Percentiles rank a stretch among this genome's conserved stretches.
phyloP scores from a whole-genome alignment of 1,284 basidiomycete genomes.

The Athelia psychrophila region DNA sequence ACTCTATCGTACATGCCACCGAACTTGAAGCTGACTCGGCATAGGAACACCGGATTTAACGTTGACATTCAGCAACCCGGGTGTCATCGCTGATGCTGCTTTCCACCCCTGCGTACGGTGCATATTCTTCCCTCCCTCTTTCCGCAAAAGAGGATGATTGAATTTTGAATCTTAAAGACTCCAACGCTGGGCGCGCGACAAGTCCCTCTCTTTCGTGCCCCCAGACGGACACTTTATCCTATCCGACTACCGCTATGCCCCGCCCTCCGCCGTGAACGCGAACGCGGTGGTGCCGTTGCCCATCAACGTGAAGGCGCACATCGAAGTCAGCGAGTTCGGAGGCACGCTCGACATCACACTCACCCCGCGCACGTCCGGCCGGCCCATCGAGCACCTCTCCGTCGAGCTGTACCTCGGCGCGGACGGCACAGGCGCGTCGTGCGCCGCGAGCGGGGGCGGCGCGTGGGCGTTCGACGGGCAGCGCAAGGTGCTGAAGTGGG shows the following conservation, averaged over 20 bases:
- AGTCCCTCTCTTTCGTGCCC: conserved; percentile 86
- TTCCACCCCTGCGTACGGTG: conserved; percentile 93
- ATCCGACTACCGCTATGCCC: conserved; percentile 77
- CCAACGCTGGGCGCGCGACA: conserved; percentile 78
- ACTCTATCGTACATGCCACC: too few species aligned
- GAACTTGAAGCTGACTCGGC: too few species aligned
- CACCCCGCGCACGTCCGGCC: conserved; percentile 62
- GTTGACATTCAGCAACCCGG: conserved; percentile 78
- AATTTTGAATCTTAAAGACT: conserved; percentile 42
- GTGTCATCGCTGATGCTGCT: conserved; percentile 72
- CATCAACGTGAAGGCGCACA: neutral
- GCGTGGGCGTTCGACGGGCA: conserved; percentile 77
- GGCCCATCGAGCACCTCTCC: conserved; percentile 66
- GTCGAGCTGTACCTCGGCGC: conserved; percentile 76
- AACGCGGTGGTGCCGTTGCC: neutral
- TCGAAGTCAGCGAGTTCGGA: neutral
- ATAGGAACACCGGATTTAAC: conserved; percentile 90
- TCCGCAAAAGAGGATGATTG: neutral
- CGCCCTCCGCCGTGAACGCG: conserved; percentile 14
- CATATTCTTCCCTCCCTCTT: conserved; percentile 20
- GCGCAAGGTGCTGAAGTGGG: conserved; percentile 73
- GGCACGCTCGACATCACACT: conserved; percentile 69
- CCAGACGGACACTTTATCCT: conserved; percentile 91
- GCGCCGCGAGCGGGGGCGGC: conserved; percentile 15
- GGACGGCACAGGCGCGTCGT: conserved; percentile 30